Base-by-base conservation (phyloP, 352 stramenopile genomes). In the Lagenidium giganteum region DNA sequence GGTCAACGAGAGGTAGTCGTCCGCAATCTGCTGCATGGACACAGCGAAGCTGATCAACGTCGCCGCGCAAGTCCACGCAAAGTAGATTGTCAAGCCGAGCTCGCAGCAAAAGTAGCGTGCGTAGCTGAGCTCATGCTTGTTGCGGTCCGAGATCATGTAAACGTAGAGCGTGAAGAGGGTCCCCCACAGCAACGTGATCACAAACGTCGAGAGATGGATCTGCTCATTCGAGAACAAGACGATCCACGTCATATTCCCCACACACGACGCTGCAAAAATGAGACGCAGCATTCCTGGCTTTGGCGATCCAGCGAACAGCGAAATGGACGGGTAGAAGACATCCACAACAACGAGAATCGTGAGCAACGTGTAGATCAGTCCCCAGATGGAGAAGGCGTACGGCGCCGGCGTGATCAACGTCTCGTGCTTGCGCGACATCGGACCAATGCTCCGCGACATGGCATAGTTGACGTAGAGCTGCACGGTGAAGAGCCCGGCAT, bases 221-320 rank as follows among this genome's bases (percentile, higher is more conserved):
- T 59, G 77, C 35, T 83, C 74, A 47, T 78, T 61, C 25, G 72
- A 78, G 42, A 92, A 92, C 34, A 89, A 52, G 16, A 64, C 60
- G 44, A 92, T 58, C 76, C 76, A 92, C 42, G 64, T 51, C 54
- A 79, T 77, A 51, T 88, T 87, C 54, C 70, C 70, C 31, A 85
- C 41, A 49, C 73, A 87, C 11, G 71, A 69, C 4, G 73, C 53
- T 1, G 73, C 62, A 46, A 92, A 92, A 13, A 86, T 45, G 31
- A 53, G 16, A 20, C 73, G 75, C 51, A 88, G 51, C 23, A 80
- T 20, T 33, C 43, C 64, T 27, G 75, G 61, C 54, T 83, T 61
- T n/a, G 64, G 21, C 7, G 71, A 47, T n/a, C 35, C 51, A 4
- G 51, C 43, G 48, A 72, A 87, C 30, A 92, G 61, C n/a, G 69